phyloP scores from a whole-genome alignment of 176 grass and related monocot species.

The Eremochloa ophiuroides region DNA sequence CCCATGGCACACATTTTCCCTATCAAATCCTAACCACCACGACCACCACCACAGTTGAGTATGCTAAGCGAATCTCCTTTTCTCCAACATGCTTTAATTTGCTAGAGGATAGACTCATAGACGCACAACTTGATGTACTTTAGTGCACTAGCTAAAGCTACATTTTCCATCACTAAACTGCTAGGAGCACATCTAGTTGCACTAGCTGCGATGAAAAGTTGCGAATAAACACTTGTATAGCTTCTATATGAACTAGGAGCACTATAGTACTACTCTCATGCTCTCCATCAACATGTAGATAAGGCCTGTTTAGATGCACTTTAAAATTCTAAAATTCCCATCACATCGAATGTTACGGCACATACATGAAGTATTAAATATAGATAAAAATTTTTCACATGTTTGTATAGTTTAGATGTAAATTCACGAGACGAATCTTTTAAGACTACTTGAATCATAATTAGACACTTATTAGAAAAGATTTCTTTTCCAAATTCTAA shows the following conservation, averaged over 20 bases:
- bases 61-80: neutral
- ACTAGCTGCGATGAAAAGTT: conserved; percentile 9
- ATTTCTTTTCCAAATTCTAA: no score
- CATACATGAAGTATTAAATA: no score
- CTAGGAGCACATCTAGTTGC: neutral
- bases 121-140: neutral
- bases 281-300: neutral
- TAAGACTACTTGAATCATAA: no score
- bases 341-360: no score
- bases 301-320: no score
- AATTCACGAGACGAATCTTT: no score
- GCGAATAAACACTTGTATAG: neutral
- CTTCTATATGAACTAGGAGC: neutral
- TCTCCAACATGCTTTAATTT: neutral
- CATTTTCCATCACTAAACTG: neutral
- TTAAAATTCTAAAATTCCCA: no score
- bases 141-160: neutral
- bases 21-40: conserved; percentile 32
- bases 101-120: conserved; percentile 13
- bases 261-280: neutral
- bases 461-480: no score
- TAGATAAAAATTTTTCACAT: no score
- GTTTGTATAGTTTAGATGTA: no score
- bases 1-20: neutral
- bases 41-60: neutral